phyloP scores from a whole-genome alignment of 805 yeast genomes.

The Starmerella stellata region DNA sequence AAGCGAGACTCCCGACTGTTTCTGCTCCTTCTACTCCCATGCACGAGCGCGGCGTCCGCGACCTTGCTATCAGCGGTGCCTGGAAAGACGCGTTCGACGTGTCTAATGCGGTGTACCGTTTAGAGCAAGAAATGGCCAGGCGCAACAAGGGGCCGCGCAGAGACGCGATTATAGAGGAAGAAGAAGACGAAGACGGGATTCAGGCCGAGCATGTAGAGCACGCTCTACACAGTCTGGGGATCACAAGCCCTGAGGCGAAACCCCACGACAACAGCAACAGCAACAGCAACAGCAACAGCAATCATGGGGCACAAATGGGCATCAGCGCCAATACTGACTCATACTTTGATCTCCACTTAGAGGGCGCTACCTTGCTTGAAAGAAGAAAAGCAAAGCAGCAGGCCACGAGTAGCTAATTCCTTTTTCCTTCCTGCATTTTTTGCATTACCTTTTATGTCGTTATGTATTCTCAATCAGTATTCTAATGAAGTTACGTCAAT shows the following conservation, averaged over 20 bases:
- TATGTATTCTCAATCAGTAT: too few species aligned
- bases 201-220: constrained; percentile 13
- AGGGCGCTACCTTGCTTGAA: constrained; percentile 45
- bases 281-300: too few species aligned
- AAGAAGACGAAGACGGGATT: constrained; percentile 23
- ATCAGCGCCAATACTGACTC: constrained; percentile 2
- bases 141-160: constrained; percentile 14
- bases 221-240: constrained; percentile 10
- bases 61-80: constrained; percentile 56
- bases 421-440: too few species aligned
- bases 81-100: constrained; percentile 75
- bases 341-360: constrained; percentile 40
- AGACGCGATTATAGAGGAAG: constrained; percentile 20
- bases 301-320: too few species aligned
- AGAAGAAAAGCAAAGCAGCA: constrained; percentile 22
- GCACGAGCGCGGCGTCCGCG: constrained; percentile 16
- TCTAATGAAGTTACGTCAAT: too few species aligned
- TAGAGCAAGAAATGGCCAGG: constrained; percentile 42
- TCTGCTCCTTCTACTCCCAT: constrained; percentile 10
- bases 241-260: too few species aligned
- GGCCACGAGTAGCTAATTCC: constrained; percentile 8
- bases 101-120: constrained; percentile 68
- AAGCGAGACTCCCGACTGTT: constrained; percentile 2
- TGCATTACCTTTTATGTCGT: too few species aligned
- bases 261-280: too few species aligned